phyloP scores from a whole-genome alignment of 805 yeast species.

The Candida boidinii region DNA sequence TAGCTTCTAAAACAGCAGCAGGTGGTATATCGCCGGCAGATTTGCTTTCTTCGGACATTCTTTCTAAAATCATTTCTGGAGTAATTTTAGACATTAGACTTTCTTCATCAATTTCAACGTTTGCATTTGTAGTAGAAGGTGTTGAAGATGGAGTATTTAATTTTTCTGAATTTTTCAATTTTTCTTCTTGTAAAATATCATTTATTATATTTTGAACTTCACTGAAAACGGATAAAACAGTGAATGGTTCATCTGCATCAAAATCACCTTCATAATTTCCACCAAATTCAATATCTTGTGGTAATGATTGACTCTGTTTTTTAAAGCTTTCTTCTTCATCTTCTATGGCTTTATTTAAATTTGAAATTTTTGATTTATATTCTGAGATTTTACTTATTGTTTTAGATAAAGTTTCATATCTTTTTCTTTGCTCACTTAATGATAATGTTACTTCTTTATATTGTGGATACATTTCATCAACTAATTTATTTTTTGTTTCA shows the following conservation, averaged over 20 bases:
- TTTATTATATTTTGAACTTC: conserved; percentile 35
- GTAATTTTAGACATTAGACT: conserved; percentile 1
- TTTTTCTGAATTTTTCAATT: conserved; percentile 1
- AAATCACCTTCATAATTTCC: conserved; percentile 43
- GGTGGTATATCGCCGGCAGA: conserved; percentile 32
- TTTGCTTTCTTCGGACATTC: not conserved
- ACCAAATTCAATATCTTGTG: conserved; percentile 18
- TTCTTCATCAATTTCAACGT: conserved; percentile 2
- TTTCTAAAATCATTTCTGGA: not conserved
- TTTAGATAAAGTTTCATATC: conserved; percentile 43
- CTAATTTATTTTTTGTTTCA: conserved; percentile 38
- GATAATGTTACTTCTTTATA: conserved; percentile 48
- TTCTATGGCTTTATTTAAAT: conserved; percentile 52
- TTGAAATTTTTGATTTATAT: conserved; percentile 44
- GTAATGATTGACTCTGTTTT: conserved; percentile 24
- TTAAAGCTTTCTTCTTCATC: conserved; percentile 55
- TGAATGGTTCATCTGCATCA: conserved; percentile 91
- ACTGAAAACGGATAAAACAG: conserved; percentile 52
- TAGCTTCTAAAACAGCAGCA: conserved; percentile 51
- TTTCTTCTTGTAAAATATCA: conserved; percentile 8
- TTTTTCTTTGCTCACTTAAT: conserved; percentile 38
- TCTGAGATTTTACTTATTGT: conserved; percentile 35
- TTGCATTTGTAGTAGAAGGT: too few species aligned
- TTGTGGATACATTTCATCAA: conserved; percentile 44
- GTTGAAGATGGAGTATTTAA: too few species aligned